phyloP scores from a whole-genome alignment of 805 yeast genomes.

The Yarrowia bubula region DNA sequence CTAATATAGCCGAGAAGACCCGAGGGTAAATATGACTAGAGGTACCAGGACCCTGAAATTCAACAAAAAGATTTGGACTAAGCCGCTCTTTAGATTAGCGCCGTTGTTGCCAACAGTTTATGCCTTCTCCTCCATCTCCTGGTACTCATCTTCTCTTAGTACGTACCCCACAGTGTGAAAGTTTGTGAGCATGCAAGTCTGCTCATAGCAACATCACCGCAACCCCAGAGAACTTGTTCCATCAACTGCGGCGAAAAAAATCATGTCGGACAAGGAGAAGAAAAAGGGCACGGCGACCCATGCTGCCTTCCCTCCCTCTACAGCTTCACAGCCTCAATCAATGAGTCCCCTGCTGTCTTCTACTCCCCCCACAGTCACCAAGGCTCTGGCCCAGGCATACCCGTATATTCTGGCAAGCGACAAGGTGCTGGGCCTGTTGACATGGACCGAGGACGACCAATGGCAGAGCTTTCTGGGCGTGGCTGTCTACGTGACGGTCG shows the following conservation, averaged over 20 bases:
- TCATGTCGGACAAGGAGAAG: constrained; percentile 24
- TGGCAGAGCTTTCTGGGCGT: constrained; percentile 70
- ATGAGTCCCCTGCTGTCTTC: constrained; percentile 81
- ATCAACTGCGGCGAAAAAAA: neutral
- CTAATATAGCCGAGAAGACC: neutral
- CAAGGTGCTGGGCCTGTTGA: constrained; percentile 63
- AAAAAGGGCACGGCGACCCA: constrained; percentile 34
- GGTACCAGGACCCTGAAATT: neutral
- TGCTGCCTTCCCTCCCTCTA: constrained; percentile 42
- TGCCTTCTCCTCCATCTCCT: constrained; percentile 12
- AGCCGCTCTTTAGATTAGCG: neutral
- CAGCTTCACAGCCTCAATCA: constrained; percentile 43
- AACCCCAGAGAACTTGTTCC: neutral
- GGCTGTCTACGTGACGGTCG: constrained; percentile 52
- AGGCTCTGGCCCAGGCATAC: constrained; percentile 75
- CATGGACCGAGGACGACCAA: constrained; percentile 88
- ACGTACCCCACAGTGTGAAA: constrained; percentile 26
- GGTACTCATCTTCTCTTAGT: neutral
- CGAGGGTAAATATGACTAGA: neutral
- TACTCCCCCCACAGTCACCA: constrained; percentile 89
- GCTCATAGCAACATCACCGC: constrained; percentile 20
- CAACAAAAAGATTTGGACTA: neutral
- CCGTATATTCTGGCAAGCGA: constrained; percentile 79
- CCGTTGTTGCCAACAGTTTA: neutral
- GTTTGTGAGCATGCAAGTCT: constrained; percentile 24